Base-by-base conservation (phyloP, 2,329 filamentous ascomycete species). In the Pezicula neosporulosa region DNA sequence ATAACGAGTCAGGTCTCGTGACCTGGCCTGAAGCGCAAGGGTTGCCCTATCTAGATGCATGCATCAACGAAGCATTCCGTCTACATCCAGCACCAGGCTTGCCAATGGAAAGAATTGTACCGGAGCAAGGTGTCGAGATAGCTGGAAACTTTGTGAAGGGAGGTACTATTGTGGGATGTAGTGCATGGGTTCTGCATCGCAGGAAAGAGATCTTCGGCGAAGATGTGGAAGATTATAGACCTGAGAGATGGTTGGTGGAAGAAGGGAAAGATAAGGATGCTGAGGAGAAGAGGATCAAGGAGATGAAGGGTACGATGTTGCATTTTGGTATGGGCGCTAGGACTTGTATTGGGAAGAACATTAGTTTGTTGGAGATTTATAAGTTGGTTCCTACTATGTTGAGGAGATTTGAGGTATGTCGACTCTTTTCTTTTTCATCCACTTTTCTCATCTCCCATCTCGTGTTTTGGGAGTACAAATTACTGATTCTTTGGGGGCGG, bases 61-160 rank as follows among this genome's bases (percentile, higher is more conserved):
- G 83, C 50, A 78, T 93, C 60, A 89, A 92, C 63, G 89, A 94
- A 67, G 81, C 85, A 4, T 89, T 92, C 72, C 81, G 88, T 12
- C 65, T 90, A 59, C 87, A 92, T 65, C 89, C 89, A 0, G 86
- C 88, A 0, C 78, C 86, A 0, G 89, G 87, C 0, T 71, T 92
- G 5, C 83, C 85, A 0, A 74, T 93, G 41, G 89, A 93, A 68
- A 80, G 89, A 53, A 74, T 92, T 43, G 86, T 89, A 0, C 89
- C 89, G 0, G 68, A 75, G 0, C 73, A 78, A 18, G 87, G 87
- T 9, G 74, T 77, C 21, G 79, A 84, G 41, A 85, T 90, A 48
- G 77, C 78, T 1, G 86, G 84, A 1, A 67, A 75, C 15, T 79
- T 77, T 50, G 74, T 92, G 27, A 79, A 79, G 4, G 87, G 83